Evolutionary conservation across 1,284 basidiomycete genomes (phyloP), one percentile per base, ranked within the genome.

Genomic region (Malassezia pachydermatis): DNA sequence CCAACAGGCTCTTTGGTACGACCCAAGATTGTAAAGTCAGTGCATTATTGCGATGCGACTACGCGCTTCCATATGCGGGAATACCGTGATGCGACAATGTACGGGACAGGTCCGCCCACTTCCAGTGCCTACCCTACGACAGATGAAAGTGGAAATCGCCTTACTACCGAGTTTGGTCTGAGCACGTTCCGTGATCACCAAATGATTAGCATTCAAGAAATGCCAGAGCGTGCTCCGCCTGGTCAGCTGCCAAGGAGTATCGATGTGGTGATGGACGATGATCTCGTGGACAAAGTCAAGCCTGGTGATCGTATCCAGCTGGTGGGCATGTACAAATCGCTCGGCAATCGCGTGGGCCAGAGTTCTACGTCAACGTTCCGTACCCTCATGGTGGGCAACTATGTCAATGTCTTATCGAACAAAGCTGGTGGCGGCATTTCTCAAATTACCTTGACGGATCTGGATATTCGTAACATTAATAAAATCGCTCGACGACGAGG

Each of bases 281-380:
- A 99, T 73, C 76, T 98, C 47, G 94, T 98, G 30, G 94, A 98
- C 74, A 83, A 80, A 65, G 95, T 89, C 74, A 98, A 98, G 73
- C 94, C 94, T 3, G 94, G 94, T 41, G 94, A 99, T 73, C 82
- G 94, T 41, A 87, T 98, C 45, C 92, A 98, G 73, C 76, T 99
- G 27, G 94, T 98, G 11, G 94, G 94, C 20, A 82, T 90, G 41
- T 98, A 90, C 76, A 82, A 89, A 53, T 89, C 86, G 65, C 79
- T 94, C 24, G 94, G 92, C 20, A 89, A 89, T 44, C 78, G 65
- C 17, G 87, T 88, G 20, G 66, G 65, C 7, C 63, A 65, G 41
- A 79, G 83, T 35, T 81, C 80, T 40, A 89, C 89, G 30, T 74
- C 74, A 9, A 73, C 69, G 20, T 98, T 98, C 81, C 88, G 88